These are phyloP conservation scores for Phanerodontia chrysosporium DNA, from an alignment of 768 basidiomycete species.

Conservation along the genomic window DNA sequence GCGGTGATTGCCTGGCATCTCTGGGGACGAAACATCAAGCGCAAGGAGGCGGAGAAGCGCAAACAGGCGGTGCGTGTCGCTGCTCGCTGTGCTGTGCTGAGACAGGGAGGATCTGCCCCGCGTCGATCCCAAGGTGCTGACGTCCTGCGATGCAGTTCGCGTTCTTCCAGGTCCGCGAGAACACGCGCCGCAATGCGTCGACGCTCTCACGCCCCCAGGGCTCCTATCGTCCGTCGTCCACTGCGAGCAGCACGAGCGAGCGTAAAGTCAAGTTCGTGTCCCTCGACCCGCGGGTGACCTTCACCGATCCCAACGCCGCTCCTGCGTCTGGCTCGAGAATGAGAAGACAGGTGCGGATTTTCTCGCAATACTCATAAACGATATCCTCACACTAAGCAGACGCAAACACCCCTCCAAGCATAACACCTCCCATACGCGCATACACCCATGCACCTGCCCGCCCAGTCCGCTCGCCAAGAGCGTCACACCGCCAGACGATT, in stretches of 20 bases:
- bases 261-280: slow-evolving; percentile 40
- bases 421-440: background rate
- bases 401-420: background rate
- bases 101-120: no score
- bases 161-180: slow-evolving; percentile 29
- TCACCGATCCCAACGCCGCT: slow-evolving; percentile 4
- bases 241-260: slow-evolving; percentile 18
- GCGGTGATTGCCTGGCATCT: slow-evolving; percentile 41
- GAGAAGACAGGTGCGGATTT: background rate
- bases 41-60: slow-evolving; percentile 28
- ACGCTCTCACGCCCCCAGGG: slow-evolving; percentile 11
- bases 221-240: slow-evolving; percentile 27
- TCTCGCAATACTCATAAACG: background rate
- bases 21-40: slow-evolving; percentile 42
- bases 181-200: slow-evolving; percentile 39
- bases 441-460: slow-evolving; percentile 2
- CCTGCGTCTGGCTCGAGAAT: slow-evolving; percentile 1
- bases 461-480: slow-evolving; percentile 14
- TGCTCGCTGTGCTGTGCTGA: background rate
- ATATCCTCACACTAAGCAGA: background rate
- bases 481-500: background rate
- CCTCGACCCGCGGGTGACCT: slow-evolving; percentile 5
- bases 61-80: slow-evolving; percentile 26
- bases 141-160: slow-evolving; percentile 17
- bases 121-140: no score